Evolutionary conservation across 805 yeast species (phyloP).

Genomic region (Kodamaea nitidulidarum): DNA sequence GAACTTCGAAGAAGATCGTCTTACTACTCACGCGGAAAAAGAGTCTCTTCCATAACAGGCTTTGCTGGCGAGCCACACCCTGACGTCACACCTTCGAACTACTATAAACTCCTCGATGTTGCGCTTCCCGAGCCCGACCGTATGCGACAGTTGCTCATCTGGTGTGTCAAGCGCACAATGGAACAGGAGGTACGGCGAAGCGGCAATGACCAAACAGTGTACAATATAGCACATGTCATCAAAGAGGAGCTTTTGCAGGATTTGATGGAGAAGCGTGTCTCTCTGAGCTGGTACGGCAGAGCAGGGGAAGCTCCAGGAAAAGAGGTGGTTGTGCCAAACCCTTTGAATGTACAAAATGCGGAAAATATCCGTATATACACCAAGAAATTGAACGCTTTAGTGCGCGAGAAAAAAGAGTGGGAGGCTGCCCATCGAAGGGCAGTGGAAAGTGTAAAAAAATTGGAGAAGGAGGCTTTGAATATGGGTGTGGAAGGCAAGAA

Average conservation of each 20-base stretch:
- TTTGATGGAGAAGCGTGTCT: constrained; percentile 53
- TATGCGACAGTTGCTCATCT: constrained; percentile 63
- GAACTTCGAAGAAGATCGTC: constrained; percentile 42
- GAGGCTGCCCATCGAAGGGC: constrained; percentile 23
- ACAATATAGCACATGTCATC: constrained; percentile 57
- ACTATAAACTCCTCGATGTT: constrained; percentile 58
- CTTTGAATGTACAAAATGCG: constrained; percentile 51
- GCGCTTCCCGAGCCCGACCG: constrained; percentile 67
- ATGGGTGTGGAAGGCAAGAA: constrained; percentile 10
- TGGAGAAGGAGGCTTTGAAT: neutral
- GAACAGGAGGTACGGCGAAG: constrained; percentile 19
- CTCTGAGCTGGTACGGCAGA: constrained; percentile 65
- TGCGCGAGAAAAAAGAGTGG: constrained; percentile 49
- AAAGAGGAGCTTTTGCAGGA: constrained; percentile 60
- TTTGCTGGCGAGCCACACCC: constrained; percentile 63
- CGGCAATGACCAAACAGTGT: constrained; percentile 34
- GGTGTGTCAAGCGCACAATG: constrained; percentile 59
- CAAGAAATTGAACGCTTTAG: constrained; percentile 40
- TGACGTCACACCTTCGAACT: constrained; percentile 50
- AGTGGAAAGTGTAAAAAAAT: constrained; percentile 2
- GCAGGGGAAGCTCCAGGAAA: constrained; percentile 21
- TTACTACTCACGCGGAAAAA: constrained; percentile 58
- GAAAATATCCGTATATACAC: constrained; percentile 46
- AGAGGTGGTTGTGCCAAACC: constrained; percentile 49
- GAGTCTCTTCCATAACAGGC: constrained; percentile 72